Conservation (phyloP, 768 basidiomycete species). For the Suillus fuscotomentosus region DNA sequence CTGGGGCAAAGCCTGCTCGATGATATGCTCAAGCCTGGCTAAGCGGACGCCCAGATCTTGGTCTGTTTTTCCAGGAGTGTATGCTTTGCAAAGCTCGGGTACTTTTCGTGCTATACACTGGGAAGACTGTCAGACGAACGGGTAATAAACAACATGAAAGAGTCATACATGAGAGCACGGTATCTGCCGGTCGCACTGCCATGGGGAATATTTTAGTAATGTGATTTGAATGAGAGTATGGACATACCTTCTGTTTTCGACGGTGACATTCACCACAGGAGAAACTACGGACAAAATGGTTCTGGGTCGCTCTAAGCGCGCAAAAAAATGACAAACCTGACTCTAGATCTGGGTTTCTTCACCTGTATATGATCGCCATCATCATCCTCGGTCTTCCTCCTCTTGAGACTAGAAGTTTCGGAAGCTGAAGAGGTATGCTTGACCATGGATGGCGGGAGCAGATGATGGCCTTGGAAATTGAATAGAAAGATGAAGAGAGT, state of each 20-base stretch:
- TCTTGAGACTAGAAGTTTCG: constrained; percentile 44
- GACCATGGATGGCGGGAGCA: constrained; percentile 21
- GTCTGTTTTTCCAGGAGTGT: constrained; percentile 84
- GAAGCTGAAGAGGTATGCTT: constrained; percentile 21
- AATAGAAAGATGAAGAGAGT: constrained; percentile 23
- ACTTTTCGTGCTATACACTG: constrained; percentile 86
- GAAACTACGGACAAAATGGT: constrained; percentile 46
- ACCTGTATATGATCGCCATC: constrained; percentile 38
- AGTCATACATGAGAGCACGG: constrained; percentile 77
- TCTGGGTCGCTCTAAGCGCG: constrained; percentile 5
- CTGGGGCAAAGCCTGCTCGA: constrained; percentile 78
- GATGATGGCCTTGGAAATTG: constrained; percentile 26
- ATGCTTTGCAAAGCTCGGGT: constrained; percentile 84
- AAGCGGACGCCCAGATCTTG: constrained; percentile 77
- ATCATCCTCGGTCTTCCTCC: constrained; percentile 67
- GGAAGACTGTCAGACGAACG: constrained; percentile 17
- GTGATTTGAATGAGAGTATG: constrained; percentile 14
- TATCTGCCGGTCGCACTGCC: constrained; percentile 79
- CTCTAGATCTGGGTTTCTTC: constrained; percentile 72
- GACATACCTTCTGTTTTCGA: constrained; percentile 76
- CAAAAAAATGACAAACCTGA: constrained; percentile 52
- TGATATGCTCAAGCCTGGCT: constrained; percentile 75
- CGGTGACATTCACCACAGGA: constrained; percentile 89
- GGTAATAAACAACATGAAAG: neutral
- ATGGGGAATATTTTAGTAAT: constrained; percentile 16